Base-by-base conservation (phyloP, 2,329 filamentous ascomycete genomes). In the Helminthosporium solani region DNA sequence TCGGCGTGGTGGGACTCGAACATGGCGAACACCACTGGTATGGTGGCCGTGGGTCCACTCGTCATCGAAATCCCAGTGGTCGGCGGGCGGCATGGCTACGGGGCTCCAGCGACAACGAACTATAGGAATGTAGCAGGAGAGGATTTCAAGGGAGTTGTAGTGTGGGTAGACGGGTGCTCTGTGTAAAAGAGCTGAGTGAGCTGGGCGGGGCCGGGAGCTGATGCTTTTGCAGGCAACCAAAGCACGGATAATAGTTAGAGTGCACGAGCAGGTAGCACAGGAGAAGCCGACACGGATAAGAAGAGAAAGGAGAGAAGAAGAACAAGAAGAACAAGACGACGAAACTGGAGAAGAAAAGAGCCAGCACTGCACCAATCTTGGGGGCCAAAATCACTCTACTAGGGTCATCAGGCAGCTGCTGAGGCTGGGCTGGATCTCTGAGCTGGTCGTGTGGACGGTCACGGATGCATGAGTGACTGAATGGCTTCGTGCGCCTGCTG, bases 21-120 rank as follows among this genome's bases (percentile, higher is more conserved):
- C 61, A 62, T 70, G 64, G 53, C 67, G 66, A 34, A 62, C 60
- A 40, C 63, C 63, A 44, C 57, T 50, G 23, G 46, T 48, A 15
- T 54, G 44, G 18, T 53, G 52, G 40, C 56, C 52, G 16, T 33
- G 54, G 40, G 58, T 60, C 60, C 60, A 67, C 57, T 68, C 66
- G 39, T 66, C 47, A 44, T 47, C 46, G 21, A 55, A 52, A 41
- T 64, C 63, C 56, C 57, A 68, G 41, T 50, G 55, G 42, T 59
- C 54, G 50, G 58, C 46, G 18, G 44, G 52, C 25, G 57, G 52
- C 65, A 67, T 67, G 45, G 37, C 50, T 15, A 18, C 7, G 8
- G 27, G 16, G 20, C 14, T 19, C 28, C 21, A 18, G 36, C 15
- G 14, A 18, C 18, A 23, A 9, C n/a, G 33, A n/a, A 21, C 9